Conservation (phyloP, 441 rosid genomes). For the Aleurites moluccanus region DNA sequence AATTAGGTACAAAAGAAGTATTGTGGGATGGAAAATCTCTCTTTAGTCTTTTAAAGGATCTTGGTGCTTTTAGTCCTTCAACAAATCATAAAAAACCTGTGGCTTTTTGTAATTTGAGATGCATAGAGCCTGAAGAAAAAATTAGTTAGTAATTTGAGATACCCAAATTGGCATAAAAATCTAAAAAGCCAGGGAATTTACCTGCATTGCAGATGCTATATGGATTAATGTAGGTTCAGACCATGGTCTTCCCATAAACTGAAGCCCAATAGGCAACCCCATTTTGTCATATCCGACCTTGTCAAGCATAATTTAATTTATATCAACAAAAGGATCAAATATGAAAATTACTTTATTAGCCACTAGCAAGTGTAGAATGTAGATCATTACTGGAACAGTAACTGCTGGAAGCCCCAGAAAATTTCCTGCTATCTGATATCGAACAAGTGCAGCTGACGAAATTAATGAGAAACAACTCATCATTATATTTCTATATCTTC, state of each 20-base stretch:
- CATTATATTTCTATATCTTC: not conserved
- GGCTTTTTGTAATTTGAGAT: slow-evolving; percentile 45
- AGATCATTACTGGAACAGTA: slow-evolving; percentile 40
- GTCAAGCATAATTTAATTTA: not conserved
- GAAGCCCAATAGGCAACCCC: slow-evolving; percentile 73
- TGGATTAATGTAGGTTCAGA: slow-evolving; percentile 63
- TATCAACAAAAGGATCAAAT: not conserved
- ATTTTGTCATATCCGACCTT: slow-evolving; percentile 65
- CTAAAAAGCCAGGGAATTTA: slow-evolving; percentile 8
- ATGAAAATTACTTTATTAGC: not conserved
- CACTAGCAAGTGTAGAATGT: not conserved
- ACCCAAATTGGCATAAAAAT: not conserved
- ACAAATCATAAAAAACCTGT: slow-evolving; percentile 50
- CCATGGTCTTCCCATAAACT: slow-evolving; percentile 79
- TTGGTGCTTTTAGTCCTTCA: slow-evolving; percentile 20
- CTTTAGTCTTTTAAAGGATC: not conserved
- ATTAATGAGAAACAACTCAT: not conserved
- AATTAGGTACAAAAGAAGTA: not conserved
- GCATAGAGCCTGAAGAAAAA: slow-evolving; percentile 40
- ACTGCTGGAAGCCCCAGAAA: slow-evolving; percentile 66
- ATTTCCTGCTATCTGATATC: slow-evolving; percentile 72
- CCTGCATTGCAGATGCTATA: slow-evolving; percentile 66
- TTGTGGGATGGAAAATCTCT: not conserved
- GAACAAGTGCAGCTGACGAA: slow-evolving; percentile 65
- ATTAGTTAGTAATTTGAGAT: not conserved